Base-by-base conservation (phyloP, 208 protist species). In the Strigomonas galati region DNA sequence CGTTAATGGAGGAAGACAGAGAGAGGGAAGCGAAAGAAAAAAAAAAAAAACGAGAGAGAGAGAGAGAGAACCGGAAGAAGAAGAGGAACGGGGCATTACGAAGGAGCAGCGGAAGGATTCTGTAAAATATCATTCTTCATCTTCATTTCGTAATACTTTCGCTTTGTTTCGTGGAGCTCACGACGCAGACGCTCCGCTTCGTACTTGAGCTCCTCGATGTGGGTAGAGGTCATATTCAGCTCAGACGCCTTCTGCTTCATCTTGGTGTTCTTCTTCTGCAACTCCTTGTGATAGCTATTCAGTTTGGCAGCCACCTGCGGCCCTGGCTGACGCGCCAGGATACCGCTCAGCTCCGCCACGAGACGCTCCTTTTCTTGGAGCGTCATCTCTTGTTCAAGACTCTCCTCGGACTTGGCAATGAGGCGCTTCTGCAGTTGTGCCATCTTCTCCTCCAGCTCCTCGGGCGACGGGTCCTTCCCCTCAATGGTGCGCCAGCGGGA, bases 351-450 rank as follows among this genome's bases (percentile, higher is more conserved):
- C 79, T 99, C 96, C 26, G 85, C 72, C 49, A 98, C 95, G 12
- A 98, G 79, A 37, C 97, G 96, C 72, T 98, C 92, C 83, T 98
- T 98, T 68, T 98, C 96, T 66, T 97, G 81, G 24, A 99, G 88
- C 19, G 87, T 62, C 67, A 99, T 89, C 61, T 98, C 98, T 64
- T 98, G 86, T 35, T 97, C 92, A 28, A 98, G 92, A 76, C 98
- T 91, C 74, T 99, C 94, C 56, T 98, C 97, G 43, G 99, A 99
- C 87, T 95, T 99, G 26, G 72, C 74, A 52, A 99, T 99, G 35
- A 99, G 89, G 21, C 95, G 82, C 48, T 92, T 94, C 74, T 99
- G 98, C 35, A 99, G 77, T 14, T 81, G 74, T 44, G 98, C 89
- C 46, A 99, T 97, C 73, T 98, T 98, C 56, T 94, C 67, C 30